These are phyloP conservation scores for Kalaharituber pfeilii DNA, from an alignment of 2,329 filamentous ascomycete genomes.

Conservation along the genomic window DNA sequence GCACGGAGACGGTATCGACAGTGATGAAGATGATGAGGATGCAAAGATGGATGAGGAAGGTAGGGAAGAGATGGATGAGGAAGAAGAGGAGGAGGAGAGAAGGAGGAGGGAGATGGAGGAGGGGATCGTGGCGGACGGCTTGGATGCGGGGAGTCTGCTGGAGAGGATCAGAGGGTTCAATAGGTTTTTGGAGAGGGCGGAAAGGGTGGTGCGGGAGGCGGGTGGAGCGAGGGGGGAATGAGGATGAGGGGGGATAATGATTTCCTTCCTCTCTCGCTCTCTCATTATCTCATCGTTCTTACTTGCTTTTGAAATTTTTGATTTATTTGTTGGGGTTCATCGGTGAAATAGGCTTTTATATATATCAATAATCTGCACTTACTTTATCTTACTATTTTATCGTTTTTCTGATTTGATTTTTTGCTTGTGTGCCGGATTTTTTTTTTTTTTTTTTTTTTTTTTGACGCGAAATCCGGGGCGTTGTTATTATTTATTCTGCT, in stretches of 20 bases:
- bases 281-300: neutral
- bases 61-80: slow-evolving; percentile 6
- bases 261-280: neutral
- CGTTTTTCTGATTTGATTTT: neutral
- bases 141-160: slow-evolving; percentile 7
- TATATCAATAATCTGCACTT: too few relatives aligned
- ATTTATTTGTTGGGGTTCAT: too few relatives aligned
- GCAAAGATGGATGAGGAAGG: too few relatives aligned
- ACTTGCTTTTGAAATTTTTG: neutral
- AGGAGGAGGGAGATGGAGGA: slow-evolving; percentile 9
- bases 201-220: slow-evolving; percentile 9
- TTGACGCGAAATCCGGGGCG: too few relatives aligned
- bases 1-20: slow-evolving; percentile 8
- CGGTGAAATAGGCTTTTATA: too few relatives aligned
- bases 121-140: slow-evolving; percentile 5
- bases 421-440: too few relatives aligned
- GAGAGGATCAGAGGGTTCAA: slow-evolving; percentile 16
- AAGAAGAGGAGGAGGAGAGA: slow-evolving; percentile 6
- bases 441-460: too few relatives aligned
- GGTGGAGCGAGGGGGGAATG: neutral
- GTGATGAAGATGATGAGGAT: neutral
- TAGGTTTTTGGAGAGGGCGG: slow-evolving; percentile 13
- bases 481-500: too few relatives aligned
- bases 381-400: too few relatives aligned
- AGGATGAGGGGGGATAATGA: neutral